phyloP scores from a whole-genome alignment of 2,329 filamentous ascomycete species.

The Colletotrichum sp. region DNA sequence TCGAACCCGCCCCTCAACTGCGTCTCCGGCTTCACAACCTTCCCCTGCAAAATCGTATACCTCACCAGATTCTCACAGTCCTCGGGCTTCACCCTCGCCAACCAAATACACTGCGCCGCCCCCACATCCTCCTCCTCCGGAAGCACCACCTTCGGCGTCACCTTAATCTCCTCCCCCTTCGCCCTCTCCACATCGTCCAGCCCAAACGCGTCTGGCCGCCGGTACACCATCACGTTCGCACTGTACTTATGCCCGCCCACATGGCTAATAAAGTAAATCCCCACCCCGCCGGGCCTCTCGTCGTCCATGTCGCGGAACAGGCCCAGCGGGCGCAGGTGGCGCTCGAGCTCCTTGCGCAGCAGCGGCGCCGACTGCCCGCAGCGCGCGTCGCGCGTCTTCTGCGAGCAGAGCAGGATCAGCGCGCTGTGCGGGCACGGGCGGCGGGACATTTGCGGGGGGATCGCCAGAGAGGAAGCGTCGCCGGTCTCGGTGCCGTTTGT shows the following conservation, averaged over 20 bases:
- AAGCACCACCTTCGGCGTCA: constrained; percentile 30
- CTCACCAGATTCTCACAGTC: constrained; percentile 92
- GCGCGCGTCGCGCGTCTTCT: constrained; percentile 90
- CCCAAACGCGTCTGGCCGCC: constrained; percentile 65
- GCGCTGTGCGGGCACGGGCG: constrained; percentile 81
- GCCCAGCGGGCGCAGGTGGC: constrained; percentile 83
- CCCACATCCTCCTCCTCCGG: constrained; percentile 52
- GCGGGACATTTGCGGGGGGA: constrained; percentile 38
- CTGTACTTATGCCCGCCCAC: constrained; percentile 97
- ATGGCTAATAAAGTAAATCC: constrained; percentile 95
- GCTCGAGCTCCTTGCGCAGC: constrained; percentile 85
- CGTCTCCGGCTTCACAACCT: constrained; percentile 86
- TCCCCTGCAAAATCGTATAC: constrained; percentile 90
- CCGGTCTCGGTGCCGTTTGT: constrained; percentile 1
- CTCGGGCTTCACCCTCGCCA: constrained; percentile 82
- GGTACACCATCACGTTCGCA: constrained; percentile 93
- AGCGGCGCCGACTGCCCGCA: constrained; percentile 94
- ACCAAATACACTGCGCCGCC: constrained; percentile 90
- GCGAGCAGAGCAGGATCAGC: constrained; percentile 91
- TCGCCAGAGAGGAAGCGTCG: constrained; percentile 26
- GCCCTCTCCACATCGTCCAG: constrained; percentile 49
- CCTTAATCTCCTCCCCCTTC: constrained; percentile 38
- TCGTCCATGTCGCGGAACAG: constrained; percentile 89
- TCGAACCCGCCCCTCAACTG: constrained; percentile 94
- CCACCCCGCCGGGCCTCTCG: constrained; percentile 87